Evolutionary conservation across 2,329 filamentous ascomycete species (phyloP), one percentile per base, ranked within the genome.

Genomic region (Lachnellula cervina): DNA sequence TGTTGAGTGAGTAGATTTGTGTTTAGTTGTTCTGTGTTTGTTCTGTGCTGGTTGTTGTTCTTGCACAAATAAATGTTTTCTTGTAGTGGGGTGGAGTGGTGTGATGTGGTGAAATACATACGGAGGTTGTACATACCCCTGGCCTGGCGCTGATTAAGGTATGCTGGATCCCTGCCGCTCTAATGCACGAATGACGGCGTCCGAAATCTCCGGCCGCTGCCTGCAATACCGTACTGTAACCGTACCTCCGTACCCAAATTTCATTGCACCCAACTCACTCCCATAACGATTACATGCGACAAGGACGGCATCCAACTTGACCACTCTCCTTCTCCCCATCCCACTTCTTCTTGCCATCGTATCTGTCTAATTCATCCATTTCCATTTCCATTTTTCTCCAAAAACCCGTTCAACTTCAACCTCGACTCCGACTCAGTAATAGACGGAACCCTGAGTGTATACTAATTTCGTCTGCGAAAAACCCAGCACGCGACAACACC

Each of bases 1-100:
- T 85, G 17, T 60, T 77, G 61, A 49, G 28, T 32, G 8, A 4
- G 21, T 37, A 50, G n/a, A 38, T 21, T 21, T 25, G 14, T 7
- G 17, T 40, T n/a, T 5, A 40, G 1, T 40, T 17, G 8, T 8
- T 40, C 37, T 5, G 37, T 16, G 28, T 32, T 21, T n/a, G n/a
- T n/a, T n/a, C n/a, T 28, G 25, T 8, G 5, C 9, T 28, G 7
- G 5, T 28, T 28, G 25, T 28, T n/a, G n/a, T n/a, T 8, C 28
- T 32, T 32, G 28, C 9, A 32, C 28, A 32, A 11, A 32, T 11
- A 9, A 32, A 32, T 32, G 28, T 32, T 32, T 32, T 32, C 8
- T 32, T 11, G n/a, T n/a, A n/a, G n/a, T 9, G 28, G 1, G 3
- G 28, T 8, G 28, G 8, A 3, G 28, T 32, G 28, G 9, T 32